These are phyloP conservation scores for Schoenoplectus tabernaemontani DNA, from an alignment of 202 grass and related monocot species.

Conservation along the genomic window DNA sequence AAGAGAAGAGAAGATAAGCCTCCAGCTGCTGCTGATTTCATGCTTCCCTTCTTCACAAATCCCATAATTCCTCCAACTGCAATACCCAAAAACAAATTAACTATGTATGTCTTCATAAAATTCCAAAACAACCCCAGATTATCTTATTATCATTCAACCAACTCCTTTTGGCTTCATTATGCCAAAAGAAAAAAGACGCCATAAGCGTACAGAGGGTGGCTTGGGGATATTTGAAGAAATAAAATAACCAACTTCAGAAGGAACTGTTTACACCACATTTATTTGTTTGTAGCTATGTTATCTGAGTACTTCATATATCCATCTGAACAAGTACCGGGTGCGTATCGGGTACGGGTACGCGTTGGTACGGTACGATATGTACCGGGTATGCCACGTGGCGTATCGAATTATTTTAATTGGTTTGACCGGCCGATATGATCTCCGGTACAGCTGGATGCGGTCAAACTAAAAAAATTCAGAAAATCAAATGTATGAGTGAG, in stretches of 20 bases:
- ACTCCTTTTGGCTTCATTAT: background rate
- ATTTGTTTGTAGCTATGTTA: background rate
- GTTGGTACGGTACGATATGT: too few species aligned
- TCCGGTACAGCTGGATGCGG: too few species aligned
- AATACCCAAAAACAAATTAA: constrained; percentile 7
- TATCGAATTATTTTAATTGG: too few species aligned
- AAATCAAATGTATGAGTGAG: too few species aligned
- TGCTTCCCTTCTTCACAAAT: constrained; percentile 79
- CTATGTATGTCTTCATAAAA: background rate
- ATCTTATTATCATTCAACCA: background rate
- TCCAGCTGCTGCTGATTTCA: constrained; percentile 77
- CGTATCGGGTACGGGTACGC: too few species aligned
- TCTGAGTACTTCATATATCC: too few species aligned
- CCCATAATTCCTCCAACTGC: constrained; percentile 80
- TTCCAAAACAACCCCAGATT: background rate
- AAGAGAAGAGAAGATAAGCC: constrained; percentile 61
- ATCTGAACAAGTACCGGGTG: too few species aligned
- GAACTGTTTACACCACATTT: background rate
- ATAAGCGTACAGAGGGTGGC: background rate
- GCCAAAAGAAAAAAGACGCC: background rate
- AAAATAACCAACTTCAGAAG: background rate
- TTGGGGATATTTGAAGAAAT: background rate
- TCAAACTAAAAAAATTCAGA: too few species aligned
- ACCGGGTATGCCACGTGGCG: too few species aligned
- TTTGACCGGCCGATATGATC: too few species aligned